phyloP scores from a whole-genome alignment of 768 basidiomycete genomes.

The Kwoniella sp. region DNA sequence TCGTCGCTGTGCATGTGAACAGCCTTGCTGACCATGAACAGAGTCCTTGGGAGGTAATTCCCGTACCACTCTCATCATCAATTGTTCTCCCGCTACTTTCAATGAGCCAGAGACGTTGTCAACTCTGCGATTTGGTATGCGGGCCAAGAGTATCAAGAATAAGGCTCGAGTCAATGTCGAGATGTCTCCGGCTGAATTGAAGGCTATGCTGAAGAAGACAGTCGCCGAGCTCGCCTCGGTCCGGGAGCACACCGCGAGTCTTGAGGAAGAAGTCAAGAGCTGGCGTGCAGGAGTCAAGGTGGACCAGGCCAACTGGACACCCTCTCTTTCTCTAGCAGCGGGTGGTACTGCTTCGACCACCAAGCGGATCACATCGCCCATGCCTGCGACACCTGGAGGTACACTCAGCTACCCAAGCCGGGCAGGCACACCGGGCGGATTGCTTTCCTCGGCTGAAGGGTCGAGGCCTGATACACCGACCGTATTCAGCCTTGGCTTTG shows the following conservation, averaged over 20 bases:
- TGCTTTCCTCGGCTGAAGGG: conserved; percentile 67
- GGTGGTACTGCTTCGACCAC: conserved; percentile 48
- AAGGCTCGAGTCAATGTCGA: conserved; percentile 97
- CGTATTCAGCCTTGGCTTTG: conserved; percentile 61
- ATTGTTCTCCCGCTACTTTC: conserved; percentile 91
- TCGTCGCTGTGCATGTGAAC: conserved; percentile 59
- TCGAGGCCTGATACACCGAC: conserved; percentile 91
- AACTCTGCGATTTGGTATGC: conserved; percentile 98
- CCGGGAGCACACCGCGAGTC: conserved; percentile 71
- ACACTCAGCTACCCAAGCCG: conserved; percentile 64
- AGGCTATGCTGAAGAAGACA: conserved; percentile 81
- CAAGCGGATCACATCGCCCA: conserved; percentile 58
- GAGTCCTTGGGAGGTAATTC: conserved; percentile 50
- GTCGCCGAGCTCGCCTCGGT: conserved; percentile 77
- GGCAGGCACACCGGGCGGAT: conserved; percentile 55
- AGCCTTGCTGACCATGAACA: conserved; percentile 9
- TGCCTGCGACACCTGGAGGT: conserved; percentile 59
- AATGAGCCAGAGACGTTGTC: conserved; percentile 95
- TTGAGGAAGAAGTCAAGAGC: conserved; percentile 83
- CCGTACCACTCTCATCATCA: conserved; percentile 89
- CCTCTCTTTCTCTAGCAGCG: conserved; percentile 8
- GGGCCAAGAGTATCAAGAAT: conserved; percentile 99
- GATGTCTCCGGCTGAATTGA: conserved; percentile 88
- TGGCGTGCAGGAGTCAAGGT: conserved; percentile 87
- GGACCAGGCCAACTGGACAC: conserved; percentile 75